A percentile compares a stretch with the other conserved stretches of the same genome.
Evolutionary conservation across 495 filamentous ascomycete genomes (phyloP).

Genomic region (Aspergillus funiculosus): DNA sequence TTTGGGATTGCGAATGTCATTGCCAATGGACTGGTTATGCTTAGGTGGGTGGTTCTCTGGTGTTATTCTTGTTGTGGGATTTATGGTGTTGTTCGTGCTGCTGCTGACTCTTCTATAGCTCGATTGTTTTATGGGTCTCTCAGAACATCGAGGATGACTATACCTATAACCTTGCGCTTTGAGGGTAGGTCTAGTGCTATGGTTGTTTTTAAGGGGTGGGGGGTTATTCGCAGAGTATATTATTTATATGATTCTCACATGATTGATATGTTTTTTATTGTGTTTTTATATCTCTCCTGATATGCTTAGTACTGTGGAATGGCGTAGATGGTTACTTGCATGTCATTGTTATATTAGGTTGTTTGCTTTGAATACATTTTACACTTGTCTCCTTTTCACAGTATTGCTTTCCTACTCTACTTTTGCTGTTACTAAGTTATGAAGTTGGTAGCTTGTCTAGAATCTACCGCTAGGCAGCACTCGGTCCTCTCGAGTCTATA

Average conservation of each 20-base stretch:
- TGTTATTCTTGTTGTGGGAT: neutral
- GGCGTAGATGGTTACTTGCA: constrained; percentile 9
- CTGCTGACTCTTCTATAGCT: constrained; percentile 43
- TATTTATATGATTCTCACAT: neutral
- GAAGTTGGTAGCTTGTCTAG: too few species aligned
- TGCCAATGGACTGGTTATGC: constrained; percentile 79
- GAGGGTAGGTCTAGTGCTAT: neutral
- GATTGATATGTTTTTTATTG: neutral
- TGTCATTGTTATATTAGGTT: constrained; percentile 1
- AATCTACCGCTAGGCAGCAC: too few species aligned
- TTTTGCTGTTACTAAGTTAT: too few species aligned
- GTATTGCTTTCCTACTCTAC: too few species aligned
- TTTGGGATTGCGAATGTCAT: constrained; percentile 93
- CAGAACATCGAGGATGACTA: constrained; percentile 99
- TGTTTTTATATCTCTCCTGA: neutral
- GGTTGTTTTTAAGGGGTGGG: neutral
- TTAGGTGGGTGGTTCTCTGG: constrained; percentile 55
- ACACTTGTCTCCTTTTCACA: too few species aligned
- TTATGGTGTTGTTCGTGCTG: constrained; percentile 12
- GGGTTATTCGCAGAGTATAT: neutral
- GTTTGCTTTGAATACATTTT: neutral
- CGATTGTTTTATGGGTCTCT: constrained; percentile 87
- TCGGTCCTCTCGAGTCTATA: too few species aligned
- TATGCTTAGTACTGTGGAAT: neutral
- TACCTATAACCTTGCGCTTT: constrained; percentile 89